Percentiles rank a stretch among this genome's conserved stretches.
These are phyloP conservation scores for Pharus latifolius DNA, from an alignment of 176 grass and related monocot genomes.

Conservation along the genomic window DNA sequence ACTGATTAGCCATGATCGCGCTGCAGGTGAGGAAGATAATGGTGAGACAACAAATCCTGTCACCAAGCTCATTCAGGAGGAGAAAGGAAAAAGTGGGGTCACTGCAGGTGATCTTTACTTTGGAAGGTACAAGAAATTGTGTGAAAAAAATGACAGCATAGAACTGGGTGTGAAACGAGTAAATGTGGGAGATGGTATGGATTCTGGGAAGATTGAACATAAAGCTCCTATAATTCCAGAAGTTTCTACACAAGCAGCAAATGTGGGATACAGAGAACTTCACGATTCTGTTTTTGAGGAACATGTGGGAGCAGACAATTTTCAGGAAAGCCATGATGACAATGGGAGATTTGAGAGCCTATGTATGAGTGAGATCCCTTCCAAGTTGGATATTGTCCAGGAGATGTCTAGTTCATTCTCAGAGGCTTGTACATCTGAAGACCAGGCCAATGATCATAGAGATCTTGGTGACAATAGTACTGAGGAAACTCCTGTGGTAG, in stretches of 20 bases:
- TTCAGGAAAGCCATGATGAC: not conserved
- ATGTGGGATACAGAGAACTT: constrained; percentile 5
- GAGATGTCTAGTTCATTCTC: constrained; percentile 4
- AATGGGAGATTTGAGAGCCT: constrained; percentile 5
- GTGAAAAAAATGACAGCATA: not conserved
- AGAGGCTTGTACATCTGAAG: constrained; percentile 20
- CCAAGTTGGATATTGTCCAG: constrained; percentile 6
- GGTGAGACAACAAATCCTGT: constrained; percentile 10
- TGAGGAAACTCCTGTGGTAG: constrained; percentile 20
- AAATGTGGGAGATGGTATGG: constrained; percentile 14
- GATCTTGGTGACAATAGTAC: constrained; percentile 3
- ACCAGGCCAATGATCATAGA: constrained; percentile 14
- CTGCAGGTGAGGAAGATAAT: constrained; percentile 10
- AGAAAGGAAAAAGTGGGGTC: constrained; percentile 33
- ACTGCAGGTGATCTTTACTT: constrained; percentile 7
- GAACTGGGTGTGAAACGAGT: constrained; percentile 9
- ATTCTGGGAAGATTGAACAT: constrained; percentile 2
- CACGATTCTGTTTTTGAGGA: not conserved
- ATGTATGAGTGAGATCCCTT: not conserved
- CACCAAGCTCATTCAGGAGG: not conserved
- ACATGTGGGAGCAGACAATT: not conserved
- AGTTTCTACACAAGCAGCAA: constrained; percentile 14
- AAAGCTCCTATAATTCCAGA: constrained; percentile 3
- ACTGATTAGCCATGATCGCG: constrained; percentile 38
- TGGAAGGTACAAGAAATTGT: constrained; percentile 21